Evolutionary conservation across 1,139 yeast species (phyloP), one percentile per base, ranked within the genome.

Genomic region (Casaregolazyma suthepensis): DNA sequence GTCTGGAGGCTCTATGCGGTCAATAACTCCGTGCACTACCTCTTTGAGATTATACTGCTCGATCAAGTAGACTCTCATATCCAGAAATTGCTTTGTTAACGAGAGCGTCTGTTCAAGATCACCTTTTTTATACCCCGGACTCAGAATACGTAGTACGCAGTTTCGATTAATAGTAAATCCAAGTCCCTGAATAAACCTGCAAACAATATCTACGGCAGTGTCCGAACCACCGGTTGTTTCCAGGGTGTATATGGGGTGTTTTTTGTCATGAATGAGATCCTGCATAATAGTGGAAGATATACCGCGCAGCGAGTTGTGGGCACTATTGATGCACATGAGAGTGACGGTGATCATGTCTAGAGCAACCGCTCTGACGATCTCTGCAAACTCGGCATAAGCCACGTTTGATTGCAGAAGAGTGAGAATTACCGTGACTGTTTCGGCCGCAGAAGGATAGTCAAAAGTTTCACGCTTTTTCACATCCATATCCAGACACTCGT

Each of bases 41-140:
- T 72, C 74, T 7, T 59, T 55, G 3, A 61, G 61, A 59, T 64
- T 65, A 56, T 71, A 57, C 12, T 59, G 59, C 13, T 61, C 57
- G 2, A 63, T 55, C 12, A 61, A 54, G 10, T 58, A 64, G 5
- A 56, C 52, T 19, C 63, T 58, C 31, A 61, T 57, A n/a, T 56
- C 59, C 47, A 59, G 56, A 18, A 58, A 60, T 43, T 51, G 59
- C 22, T 54, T 54, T 20, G 61, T 58, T 38, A 57, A 58, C 22
- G 48, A 47, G 19, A 59, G 57, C 44, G 56, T 57, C 29, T 57
- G 55, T 29, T 56, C 53, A 45, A 58, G 52, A 19, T 52, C 45
- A 35, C 45, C 38, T 23, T 52, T 52, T 29, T 52, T 51, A 48
- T 52, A 48, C 46, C 48, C 48, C 56, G 47, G 31, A 12, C 38